Percentiles rank a stretch among this genome's conserved stretches.
Evolutionary conservation across 176 grass and related monocot genomes (phyloP).

Genomic region (Paspalum notatum): DNA sequence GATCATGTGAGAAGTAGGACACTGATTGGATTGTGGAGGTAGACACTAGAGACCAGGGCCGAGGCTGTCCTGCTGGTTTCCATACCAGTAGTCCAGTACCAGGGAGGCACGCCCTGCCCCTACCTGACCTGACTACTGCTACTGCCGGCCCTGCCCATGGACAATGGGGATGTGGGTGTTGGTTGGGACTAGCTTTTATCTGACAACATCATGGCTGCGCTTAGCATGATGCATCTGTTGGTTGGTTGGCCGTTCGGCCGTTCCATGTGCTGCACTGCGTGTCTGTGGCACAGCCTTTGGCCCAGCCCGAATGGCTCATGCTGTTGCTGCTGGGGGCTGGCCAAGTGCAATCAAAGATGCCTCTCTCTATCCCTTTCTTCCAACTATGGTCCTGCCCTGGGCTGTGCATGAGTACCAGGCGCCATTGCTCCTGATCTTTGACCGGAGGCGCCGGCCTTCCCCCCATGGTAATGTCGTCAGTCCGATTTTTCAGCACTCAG

Average conservation of each 20-base stretch:
- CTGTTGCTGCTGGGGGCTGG: slow-evolving; percentile 46
- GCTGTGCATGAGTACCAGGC: slow-evolving; percentile 31
- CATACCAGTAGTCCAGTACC: slow-evolving; percentile 14
- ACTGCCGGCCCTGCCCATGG: slow-evolving; percentile 22
- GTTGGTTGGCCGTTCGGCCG: slow-evolving; percentile 18
- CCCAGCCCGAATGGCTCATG: slow-evolving; percentile 40
- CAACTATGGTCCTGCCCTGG: slow-evolving; percentile 37
- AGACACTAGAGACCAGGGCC: neutral
- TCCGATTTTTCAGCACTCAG: neutral
- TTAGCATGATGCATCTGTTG: slow-evolving; percentile 36
- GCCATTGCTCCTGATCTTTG: slow-evolving; percentile 40
- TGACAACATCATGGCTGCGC: slow-evolving; percentile 48
- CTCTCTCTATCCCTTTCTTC: neutral
- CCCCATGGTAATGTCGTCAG: slow-evolving; percentile 9
- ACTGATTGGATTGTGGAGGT: slow-evolving; percentile 27
- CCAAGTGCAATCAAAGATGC: slow-evolving; percentile 47
- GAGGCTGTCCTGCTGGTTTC: slow-evolving; percentile 34
- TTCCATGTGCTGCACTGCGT: slow-evolving; percentile 49
- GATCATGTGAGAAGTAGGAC: slow-evolving; percentile 31
- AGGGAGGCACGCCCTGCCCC: slow-evolving; percentile 41
- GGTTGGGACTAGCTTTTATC: slow-evolving; percentile 57
- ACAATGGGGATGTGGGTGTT: slow-evolving; percentile 43
- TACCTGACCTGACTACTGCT: slow-evolving; percentile 30
- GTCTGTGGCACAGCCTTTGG: slow-evolving; percentile 38
- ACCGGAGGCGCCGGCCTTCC: slow-evolving; percentile 29